These are phyloP conservation scores for Narthecium ossifragum DNA, from an alignment of 106 monocot species.

Conservation along the genomic window DNA sequence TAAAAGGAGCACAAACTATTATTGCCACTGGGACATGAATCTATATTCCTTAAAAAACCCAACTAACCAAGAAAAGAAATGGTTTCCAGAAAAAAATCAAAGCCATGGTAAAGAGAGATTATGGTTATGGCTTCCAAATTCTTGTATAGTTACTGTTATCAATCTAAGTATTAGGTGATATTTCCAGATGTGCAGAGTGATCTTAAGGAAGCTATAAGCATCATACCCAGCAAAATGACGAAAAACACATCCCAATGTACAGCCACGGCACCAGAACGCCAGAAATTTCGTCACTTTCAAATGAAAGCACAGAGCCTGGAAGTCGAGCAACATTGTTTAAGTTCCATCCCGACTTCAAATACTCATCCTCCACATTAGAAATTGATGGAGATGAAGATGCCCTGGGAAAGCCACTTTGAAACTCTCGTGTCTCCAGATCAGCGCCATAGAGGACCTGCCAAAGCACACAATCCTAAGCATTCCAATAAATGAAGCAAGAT, in stretches of 20 bases:
- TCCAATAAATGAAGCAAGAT: background rate
- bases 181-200: too few relatives aligned
- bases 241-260: constrained; percentile 2
- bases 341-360: constrained; percentile 31
- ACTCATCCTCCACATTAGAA: constrained; percentile 15
- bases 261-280: constrained; percentile 7
- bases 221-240: constrained; percentile 3
- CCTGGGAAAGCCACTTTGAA: constrained; percentile 51
- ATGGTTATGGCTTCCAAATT: too few relatives aligned
- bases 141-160: too few relatives aligned
- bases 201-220: too few relatives aligned
- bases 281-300: constrained; percentile 5
- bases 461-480: background rate
- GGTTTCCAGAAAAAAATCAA: too few relatives aligned
- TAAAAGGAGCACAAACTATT: too few relatives aligned
- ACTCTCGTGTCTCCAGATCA: constrained; percentile 42
- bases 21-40: too few relatives aligned
- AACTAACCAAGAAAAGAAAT: too few relatives aligned
- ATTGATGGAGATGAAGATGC: constrained; percentile 7
- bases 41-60: too few relatives aligned
- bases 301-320: constrained; percentile 24
- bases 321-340: constrained; percentile 27
- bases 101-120: too few relatives aligned
- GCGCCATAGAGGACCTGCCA: constrained; percentile 56
- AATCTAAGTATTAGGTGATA: too few relatives aligned